These are phyloP conservation scores for Pseudoscleropodium purum DNA, from an alignment of 225 moss, liverwort and hornwort species.

Conservation along the genomic window DNA sequence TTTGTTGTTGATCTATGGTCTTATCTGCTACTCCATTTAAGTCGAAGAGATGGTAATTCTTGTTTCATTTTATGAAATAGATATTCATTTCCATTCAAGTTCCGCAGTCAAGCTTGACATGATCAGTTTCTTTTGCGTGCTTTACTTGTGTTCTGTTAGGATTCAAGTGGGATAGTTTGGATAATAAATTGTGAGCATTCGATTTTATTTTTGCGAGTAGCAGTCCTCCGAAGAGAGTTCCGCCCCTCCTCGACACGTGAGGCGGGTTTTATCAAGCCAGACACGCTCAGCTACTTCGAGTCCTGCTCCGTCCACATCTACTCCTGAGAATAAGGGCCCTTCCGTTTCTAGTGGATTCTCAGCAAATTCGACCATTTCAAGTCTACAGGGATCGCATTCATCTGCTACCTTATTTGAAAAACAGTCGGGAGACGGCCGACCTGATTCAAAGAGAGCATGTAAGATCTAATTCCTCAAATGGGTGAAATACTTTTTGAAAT, in stretches of 20 bases:
- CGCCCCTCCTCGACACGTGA: slow-evolving; percentile 46
- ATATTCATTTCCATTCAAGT: background rate
- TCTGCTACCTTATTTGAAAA: slow-evolving; percentile 18
- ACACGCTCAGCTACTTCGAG: slow-evolving; percentile 29
- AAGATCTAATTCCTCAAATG: background rate
- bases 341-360: slow-evolving; percentile 3
- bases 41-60: background rate
- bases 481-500: background rate
- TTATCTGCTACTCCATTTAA: background rate
- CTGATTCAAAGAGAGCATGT: slow-evolving; percentile 54
- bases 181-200: background rate
- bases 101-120: background rate
- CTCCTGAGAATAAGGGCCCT: slow-evolving; percentile 8
- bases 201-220: slow-evolving; percentile 5
- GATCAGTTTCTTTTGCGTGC: background rate
- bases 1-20: background rate
- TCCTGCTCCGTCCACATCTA: slow-evolving; percentile 16
- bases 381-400: slow-evolving; percentile 15
- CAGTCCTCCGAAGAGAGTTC: slow-evolving; percentile 33
- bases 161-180: background rate
- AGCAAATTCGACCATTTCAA: slow-evolving; percentile 13
- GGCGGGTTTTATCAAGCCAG: slow-evolving; percentile 46
- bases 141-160: background rate
- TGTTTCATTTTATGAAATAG: background rate
- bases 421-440: slow-evolving; percentile 35